Conservation (phyloP, 495 filamentous ascomycete genomes). For the Lindgomyces ingoldianus region DNA sequence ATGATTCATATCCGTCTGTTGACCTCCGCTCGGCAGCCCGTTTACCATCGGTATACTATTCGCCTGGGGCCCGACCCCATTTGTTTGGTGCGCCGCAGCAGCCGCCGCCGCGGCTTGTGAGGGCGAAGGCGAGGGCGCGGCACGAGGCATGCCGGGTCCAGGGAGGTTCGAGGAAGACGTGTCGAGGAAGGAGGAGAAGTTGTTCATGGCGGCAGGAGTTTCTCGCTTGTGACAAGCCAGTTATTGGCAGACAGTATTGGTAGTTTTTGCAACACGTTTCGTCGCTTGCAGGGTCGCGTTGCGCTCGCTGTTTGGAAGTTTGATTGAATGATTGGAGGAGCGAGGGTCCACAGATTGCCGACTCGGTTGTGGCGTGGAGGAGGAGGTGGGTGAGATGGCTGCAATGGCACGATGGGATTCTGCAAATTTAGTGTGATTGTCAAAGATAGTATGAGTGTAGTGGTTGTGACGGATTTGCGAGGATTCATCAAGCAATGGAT, state of each 20-base stretch:
- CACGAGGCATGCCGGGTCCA: constrained; percentile 27
- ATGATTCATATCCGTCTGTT: constrained; percentile 84
- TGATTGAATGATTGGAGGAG: constrained; percentile 13
- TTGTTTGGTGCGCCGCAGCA: constrained; percentile 18
- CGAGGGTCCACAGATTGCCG: constrained; percentile 1
- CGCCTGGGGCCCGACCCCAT: constrained; percentile 18
- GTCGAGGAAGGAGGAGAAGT: constrained; percentile 39
- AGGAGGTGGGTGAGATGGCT: constrained; percentile 11
- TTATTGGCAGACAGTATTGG: neutral
- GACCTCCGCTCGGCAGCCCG: constrained; percentile 57
- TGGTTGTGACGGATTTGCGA: neutral
- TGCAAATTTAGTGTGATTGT: neutral
- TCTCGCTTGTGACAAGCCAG: neutral
- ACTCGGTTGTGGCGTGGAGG: neutral
- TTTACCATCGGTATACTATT: constrained; percentile 36
- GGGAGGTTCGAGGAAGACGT: constrained; percentile 4
- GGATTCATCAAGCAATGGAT: no score
- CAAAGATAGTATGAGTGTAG: neutral
- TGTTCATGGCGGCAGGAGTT: constrained; percentile 19
- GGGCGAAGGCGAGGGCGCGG: constrained; percentile 32
- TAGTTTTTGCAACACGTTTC: constrained; percentile 6
- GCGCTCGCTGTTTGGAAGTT: constrained; percentile 17
- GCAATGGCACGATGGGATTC: constrained; percentile 7
- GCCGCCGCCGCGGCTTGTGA: constrained; percentile 7
- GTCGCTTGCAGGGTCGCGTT: constrained; percentile 16